Evolutionary conservation across 495 filamentous ascomycete genomes (phyloP).

Genomic region (Hypoxylon trugodes): DNA sequence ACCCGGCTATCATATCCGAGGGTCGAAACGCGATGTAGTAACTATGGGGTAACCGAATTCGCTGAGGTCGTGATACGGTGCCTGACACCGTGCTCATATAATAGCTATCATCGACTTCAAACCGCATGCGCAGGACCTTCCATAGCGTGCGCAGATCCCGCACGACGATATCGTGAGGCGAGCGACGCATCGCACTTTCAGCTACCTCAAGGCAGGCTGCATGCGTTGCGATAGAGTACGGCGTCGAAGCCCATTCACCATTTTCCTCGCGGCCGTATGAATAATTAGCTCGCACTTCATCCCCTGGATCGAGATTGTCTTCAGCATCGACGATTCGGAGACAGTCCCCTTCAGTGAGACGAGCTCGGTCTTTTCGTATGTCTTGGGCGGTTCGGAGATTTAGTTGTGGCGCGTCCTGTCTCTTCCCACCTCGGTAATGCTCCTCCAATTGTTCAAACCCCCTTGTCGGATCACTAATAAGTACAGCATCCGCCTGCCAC

Average conservation of each 20-base stretch:
- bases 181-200: slow-evolving; percentile 12
- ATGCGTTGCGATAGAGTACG: slow-evolving; percentile 19
- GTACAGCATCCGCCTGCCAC: slow-evolving; percentile 16
- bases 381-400: background rate
- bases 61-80: slow-evolving; percentile 1
- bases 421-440: slow-evolving; percentile 15
- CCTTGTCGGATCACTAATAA: slow-evolving; percentile 7
- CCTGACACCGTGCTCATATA: slow-evolving; percentile 2
- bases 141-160: slow-evolving; percentile 23
- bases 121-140: slow-evolving; percentile 19
- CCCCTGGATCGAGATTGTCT: background rate
- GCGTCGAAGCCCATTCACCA: slow-evolving; percentile 1
- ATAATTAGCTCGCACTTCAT: background rate
- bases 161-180: slow-evolving; percentile 19
- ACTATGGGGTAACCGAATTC: slow-evolving; percentile 4
- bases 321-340: slow-evolving; percentile 4
- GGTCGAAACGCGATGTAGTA: slow-evolving; percentile 24
- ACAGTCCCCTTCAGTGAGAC: slow-evolving; percentile 1
- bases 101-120: slow-evolving; percentile 18
- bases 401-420: background rate
- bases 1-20: background rate
- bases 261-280: slow-evolving; percentile 1
- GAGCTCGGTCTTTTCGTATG: slow-evolving; percentile 22
- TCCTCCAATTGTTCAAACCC: slow-evolving; percentile 16
- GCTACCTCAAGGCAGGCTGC: slow-evolving; percentile 23